phyloP scores from a whole-genome alignment of 2,329 filamentous ascomycete genomes.

The Diplodia corticola region DNA sequence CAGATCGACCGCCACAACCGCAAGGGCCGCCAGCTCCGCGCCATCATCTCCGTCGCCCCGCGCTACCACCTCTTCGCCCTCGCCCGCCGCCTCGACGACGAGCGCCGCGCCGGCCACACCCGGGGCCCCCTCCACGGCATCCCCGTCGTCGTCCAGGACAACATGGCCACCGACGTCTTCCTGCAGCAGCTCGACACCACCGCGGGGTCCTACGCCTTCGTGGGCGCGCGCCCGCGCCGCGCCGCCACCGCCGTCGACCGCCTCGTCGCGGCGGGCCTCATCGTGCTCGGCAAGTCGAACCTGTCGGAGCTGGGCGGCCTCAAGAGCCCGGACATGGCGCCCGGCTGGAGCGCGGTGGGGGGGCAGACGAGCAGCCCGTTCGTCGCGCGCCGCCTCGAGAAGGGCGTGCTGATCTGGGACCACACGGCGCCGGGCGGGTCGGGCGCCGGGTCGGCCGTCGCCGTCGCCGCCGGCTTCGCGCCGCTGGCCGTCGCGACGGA shows the following conservation, averaged over 20 bases:
- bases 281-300: slow-evolving; percentile 47
- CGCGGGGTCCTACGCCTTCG: slow-evolving; percentile 44
- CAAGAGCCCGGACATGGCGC: slow-evolving; percentile 40
- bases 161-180: slow-evolving; percentile 41
- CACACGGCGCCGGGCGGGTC: slow-evolving; percentile 41
- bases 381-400: slow-evolving; percentile 40
- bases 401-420: slow-evolving; percentile 39
- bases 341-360: slow-evolving; percentile 44
- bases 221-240: slow-evolving; percentile 38
- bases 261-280: slow-evolving; percentile 41
- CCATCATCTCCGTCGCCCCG: slow-evolving; percentile 43
- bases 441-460: slow-evolving; percentile 42
- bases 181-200: slow-evolving; percentile 43
- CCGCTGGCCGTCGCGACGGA: slow-evolving; percentile 45
- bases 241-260: slow-evolving; percentile 40
- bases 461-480: slow-evolving; percentile 43
- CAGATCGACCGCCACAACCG: slow-evolving; percentile 40
- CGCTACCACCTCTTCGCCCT: slow-evolving; percentile 38
- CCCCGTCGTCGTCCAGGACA: slow-evolving; percentile 46
- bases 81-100: slow-evolving; percentile 43
- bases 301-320: slow-evolving; percentile 42
- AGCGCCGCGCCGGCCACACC: slow-evolving; percentile 38
- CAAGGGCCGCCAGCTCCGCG: slow-evolving; percentile 37
- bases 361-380: slow-evolving; percentile 43
- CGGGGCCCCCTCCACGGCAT: slow-evolving; percentile 46